Evolutionary conservation across 495 filamentous ascomycete genomes (phyloP).

Genomic region (Podospora tetraspora): DNA sequence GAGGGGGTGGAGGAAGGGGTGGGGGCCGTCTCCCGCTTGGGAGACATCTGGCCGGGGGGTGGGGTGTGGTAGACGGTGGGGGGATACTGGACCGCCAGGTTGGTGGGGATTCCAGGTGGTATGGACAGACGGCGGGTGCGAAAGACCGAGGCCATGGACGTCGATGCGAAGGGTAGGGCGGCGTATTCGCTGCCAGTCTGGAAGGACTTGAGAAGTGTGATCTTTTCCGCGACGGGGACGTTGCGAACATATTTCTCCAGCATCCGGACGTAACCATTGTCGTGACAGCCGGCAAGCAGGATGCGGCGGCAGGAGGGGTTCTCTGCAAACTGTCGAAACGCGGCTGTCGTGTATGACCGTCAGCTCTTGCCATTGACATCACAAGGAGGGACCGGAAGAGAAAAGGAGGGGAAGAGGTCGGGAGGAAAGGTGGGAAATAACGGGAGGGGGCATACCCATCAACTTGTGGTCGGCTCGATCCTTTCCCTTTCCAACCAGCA

Average conservation of each 20-base stretch:
- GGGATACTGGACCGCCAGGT: background rate
- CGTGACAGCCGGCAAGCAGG: slow-evolving; percentile 56
- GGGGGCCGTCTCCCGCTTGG: background rate
- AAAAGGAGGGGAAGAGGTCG: no score
- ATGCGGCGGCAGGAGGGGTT: slow-evolving; percentile 56
- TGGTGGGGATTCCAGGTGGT: background rate
- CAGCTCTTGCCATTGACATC: background rate
- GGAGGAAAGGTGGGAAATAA: no score
- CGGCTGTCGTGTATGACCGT: slow-evolving; percentile 32
- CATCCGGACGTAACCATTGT: slow-evolving; percentile 51
- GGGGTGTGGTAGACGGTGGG: background rate
- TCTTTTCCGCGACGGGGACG: slow-evolving; percentile 27
- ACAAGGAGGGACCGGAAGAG: no score
- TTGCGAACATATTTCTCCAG: slow-evolving; percentile 45
- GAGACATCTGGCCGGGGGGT: background rate
- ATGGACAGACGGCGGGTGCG: slow-evolving; percentile 4
- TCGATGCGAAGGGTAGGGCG: slow-evolving; percentile 37
- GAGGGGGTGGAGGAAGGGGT: background rate
- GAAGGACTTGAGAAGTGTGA: slow-evolving; percentile 49
- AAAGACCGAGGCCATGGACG: slow-evolving; percentile 21
- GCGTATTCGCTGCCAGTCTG: slow-evolving; percentile 39
- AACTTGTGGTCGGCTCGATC: slow-evolving; percentile 56
- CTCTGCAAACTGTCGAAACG: slow-evolving; percentile 50
- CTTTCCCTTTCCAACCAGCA: slow-evolving; percentile 54
- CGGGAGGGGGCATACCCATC: slow-evolving; percentile 31